These are phyloP conservation scores for Lomentospora prolificans DNA, from an alignment of 2,329 filamentous ascomycete genomes.

Conservation along the genomic window DNA sequence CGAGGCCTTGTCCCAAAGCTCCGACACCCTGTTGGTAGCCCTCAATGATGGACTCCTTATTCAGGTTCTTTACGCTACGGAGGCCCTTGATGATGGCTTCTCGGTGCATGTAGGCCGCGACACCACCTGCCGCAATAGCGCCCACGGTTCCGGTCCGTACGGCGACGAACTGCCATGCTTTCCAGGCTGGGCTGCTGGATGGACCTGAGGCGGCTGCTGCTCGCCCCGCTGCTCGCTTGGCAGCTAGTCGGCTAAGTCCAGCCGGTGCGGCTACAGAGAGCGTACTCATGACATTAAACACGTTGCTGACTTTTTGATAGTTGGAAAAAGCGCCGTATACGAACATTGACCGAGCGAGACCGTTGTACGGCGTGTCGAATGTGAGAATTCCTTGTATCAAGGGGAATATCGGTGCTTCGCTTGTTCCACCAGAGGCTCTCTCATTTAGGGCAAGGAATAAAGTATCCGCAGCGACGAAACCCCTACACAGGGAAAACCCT, in stretches of 20 bases:
- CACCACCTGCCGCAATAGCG: constrained; percentile 69
- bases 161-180: constrained; percentile 53
- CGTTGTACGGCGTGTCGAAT: constrained; percentile 79
- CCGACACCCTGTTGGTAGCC: constrained; percentile 25
- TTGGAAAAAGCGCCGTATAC: constrained; percentile 51
- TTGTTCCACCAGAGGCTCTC: constrained; percentile 26
- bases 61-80: constrained; percentile 34
- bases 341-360: constrained; percentile 49
- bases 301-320: constrained; percentile 45
- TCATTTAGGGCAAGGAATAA: constrained; percentile 65
- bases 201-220: constrained; percentile 14
- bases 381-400: constrained; percentile 70
- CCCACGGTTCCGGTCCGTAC: constrained; percentile 75
- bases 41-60: constrained; percentile 35
- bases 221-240: constrained; percentile 19
- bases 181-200: constrained; percentile 32
- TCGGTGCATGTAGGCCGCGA: constrained; percentile 70
- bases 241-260: constrained; percentile 28
- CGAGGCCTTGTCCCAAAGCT: constrained; percentile 41
- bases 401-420: constrained; percentile 56
- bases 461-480: constrained; percentile 75
- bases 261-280: constrained; percentile 38
- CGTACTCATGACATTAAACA: constrained; percentile 49
- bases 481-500: constrained; percentile 27
- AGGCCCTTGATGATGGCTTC: constrained; percentile 50